Base-by-base conservation (phyloP, 2,329 filamentous ascomycete genomes). In the Myriosclerotinia scirpicola region DNA sequence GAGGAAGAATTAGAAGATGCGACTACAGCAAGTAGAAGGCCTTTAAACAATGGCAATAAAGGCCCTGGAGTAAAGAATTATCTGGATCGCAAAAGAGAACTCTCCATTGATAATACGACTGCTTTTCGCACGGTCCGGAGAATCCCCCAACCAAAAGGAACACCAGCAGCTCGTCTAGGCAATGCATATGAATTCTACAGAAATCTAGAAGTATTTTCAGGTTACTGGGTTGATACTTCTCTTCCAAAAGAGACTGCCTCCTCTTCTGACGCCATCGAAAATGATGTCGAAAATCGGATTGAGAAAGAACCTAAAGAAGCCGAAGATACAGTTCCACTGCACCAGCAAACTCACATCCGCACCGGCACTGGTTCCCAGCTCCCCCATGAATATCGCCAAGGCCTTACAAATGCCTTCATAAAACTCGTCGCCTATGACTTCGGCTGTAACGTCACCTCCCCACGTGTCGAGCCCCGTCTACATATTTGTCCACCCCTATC, bases 111-210 rank as follows among this genome's bases (percentile, higher is more conserved):
- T 34, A 89, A 89, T 69, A 81, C 84, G 53, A 79, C 82, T 52
- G 87, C 86, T 9, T 89, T 87, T 73, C 83, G 85, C 36, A 85
- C 85, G 1, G 82, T 89, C 65, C 83, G 86, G 34, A 82, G 87
- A 54, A 78, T 88, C n/a, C 80, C 81, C 7, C 78, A 84, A 0
- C 80, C 81, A 44, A 81, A 81, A 52, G 87, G 86, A 52, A 82
- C 83, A 72, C 77, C 80, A 55, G 79, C 83, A 46, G 81, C 82
- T 40, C 83, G 86, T 8, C 77, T 89, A 9, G 87, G 87, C 17
- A 88, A 87, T 70, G 82, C 84, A 6, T 89, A 88, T 71, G 87
- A 89, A 75, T 89, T 89, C 76, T 89, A 84, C 77, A 84, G 85
- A 63, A 84, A 85, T 71, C 79, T 89, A 26, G 87, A 89, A 71